Base-by-base conservation (phyloP, 345 rosid species). In the Raphanus raphanistrum region DNA sequence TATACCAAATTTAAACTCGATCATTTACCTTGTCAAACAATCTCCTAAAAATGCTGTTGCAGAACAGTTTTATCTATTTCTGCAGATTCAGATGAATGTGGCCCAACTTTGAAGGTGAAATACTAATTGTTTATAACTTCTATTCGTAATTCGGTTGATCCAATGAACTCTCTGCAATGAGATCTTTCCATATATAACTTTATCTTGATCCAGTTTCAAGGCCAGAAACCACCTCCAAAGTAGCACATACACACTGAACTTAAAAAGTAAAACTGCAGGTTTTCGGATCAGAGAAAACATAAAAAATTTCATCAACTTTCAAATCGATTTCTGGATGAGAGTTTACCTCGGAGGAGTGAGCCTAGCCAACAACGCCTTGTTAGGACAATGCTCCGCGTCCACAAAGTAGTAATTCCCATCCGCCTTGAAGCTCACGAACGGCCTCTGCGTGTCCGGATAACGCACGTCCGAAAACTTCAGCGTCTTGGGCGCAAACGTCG, bases 361-460 rank as follows among this genome's bases (percentile, higher is more conserved):
- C 82, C 87, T 90, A 0, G 97, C 93, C 88, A 95, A 74, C 84
- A 92, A 82, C 6, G 97, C 98, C 85, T 92, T 95, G 86, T 95
- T 92, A 1, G 81, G 92, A 68, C 98, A 95, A 83, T 88, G 94
- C 29, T 92, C 90, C 13, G 78, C 70, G 41, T 95, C 96, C 32
- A 95, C 82, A 21, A 84, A 92, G 83, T 91, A 92, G 88, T 84
- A 90, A 17, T 75, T 79, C 45, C 86, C 93, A 4, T 92, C 85
- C 6, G 98, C 99, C 84, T 88, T 88, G 60, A 95, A 91, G 26
- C 96, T 88, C 76, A 95, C 98, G n/a, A 70, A 92, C 9, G 99
- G 99, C 82, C 98, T 83, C 50, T 91, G 90, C 66, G 96, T 95
- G 73, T 88, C 88, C 1, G 97, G 75, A 13, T 76, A 88, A 15